These are phyloP conservation scores for Coemansia sp. DNA, from an alignment of 192 early-diverging fungal genomes.

Conservation along the genomic window DNA sequence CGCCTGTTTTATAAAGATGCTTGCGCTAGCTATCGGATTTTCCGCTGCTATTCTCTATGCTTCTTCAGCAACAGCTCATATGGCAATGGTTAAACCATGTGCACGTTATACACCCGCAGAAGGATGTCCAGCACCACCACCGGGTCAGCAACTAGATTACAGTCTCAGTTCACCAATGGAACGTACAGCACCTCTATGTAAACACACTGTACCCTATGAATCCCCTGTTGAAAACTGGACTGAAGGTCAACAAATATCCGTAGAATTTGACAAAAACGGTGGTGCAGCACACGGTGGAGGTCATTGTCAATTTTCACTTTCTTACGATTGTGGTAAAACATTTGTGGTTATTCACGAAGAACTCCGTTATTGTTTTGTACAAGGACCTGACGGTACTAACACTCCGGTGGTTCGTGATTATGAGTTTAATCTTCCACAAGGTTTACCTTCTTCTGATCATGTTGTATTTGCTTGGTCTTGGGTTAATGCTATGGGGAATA, in stretches of 20 bases:
- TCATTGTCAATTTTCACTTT: constrained; percentile 61
- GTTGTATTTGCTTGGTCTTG: constrained; percentile 59
- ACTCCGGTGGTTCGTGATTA: constrained; percentile 11
- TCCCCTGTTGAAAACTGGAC: constrained; percentile 23
- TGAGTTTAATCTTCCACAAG: constrained; percentile 41
- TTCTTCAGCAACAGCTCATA: background rate
- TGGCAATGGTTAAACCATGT: constrained; percentile 3
- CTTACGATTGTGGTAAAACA: constrained; percentile 52
- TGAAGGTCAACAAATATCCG: constrained; percentile 41
- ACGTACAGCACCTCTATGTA: constrained; percentile 5
- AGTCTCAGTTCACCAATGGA: constrained; percentile 5
- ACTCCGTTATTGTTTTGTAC: constrained; percentile 36
- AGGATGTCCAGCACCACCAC: constrained; percentile 1
- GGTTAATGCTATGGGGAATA: constrained; percentile 60
- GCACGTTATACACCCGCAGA: background rate
- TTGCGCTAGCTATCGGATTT: too few relatives aligned
- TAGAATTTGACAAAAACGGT: constrained; percentile 26
- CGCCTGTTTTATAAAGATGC: too few relatives aligned
- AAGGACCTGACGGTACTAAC: background rate
- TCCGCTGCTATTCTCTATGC: background rate
- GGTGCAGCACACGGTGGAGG: constrained; percentile 51
- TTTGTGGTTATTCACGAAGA: constrained; percentile 57
- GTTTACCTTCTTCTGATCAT: constrained; percentile 38
- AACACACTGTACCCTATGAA: constrained; percentile 2
- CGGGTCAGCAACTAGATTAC: constrained; percentile 3